Evolutionary conservation across 306 rosid genomes (phyloP), one percentile per base, ranked within the genome.

Genomic region (Mucuna pruriens): DNA sequence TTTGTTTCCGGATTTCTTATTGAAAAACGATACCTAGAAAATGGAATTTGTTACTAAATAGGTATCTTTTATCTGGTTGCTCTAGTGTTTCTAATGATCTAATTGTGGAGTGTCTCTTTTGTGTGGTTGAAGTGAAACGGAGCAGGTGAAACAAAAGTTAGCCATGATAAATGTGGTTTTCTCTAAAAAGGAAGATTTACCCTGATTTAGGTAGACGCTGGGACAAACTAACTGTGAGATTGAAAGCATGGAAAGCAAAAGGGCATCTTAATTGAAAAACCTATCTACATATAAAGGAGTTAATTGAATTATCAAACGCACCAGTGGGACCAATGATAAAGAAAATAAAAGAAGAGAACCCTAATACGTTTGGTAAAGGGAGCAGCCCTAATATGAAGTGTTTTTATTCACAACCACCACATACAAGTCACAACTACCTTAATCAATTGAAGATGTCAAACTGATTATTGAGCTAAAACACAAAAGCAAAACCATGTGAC

Each of bases 401-500:
- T 54, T 80, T 80, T 71, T 71, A 51, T 48, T 74, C 51, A 74
- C 86, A 87, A 81, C 90, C 88, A 87, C 86, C 82, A 61, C 54
- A 77, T 42, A 83, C 48, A 78, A 73, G 80, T 72, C 80, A 71
- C 85, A 67, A 81, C 85, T 54, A 74, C 75, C 84, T 81, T 67
- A 81, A 87, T 87, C 74, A 84, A 82, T 87, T 79, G 22, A 84
- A 25, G 60, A 71, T 58, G 67, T 70, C 8, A 66, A 75, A 52
- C 31, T 84, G 79, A 67, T 62, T 71, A 67, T 62, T 71, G 67
- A 62, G 80, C 76, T 44, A 71, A 82, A 54, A 42, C 65, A 84
- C 77, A 84, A 81, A 78, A 84, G 82, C 88, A 87, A 81, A 78
- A 74, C 60, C 90, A 92, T 88, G 94, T 90, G 94, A 87, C 17